Base-by-base conservation (phyloP, 495 filamentous ascomycete species). In the Delitschia confertaspora region DNA sequence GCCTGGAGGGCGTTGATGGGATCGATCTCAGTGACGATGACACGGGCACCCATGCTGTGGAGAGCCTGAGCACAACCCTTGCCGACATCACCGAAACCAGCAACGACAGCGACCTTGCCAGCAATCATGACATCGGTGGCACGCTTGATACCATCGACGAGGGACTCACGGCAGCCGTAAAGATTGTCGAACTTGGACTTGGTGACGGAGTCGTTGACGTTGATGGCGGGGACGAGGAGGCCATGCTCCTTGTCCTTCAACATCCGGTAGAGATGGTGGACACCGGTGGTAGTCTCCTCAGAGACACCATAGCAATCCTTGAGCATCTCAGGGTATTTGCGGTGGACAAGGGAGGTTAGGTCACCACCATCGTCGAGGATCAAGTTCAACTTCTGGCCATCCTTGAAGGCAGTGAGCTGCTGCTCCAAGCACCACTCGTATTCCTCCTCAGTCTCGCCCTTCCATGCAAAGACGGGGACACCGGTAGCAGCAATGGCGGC, bases 181-280 rank as follows among this genome's bases (percentile, higher is more conserved):
- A 96, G 75, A 77, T 98, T 98, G 78, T 98, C 91, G 67, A 98
- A 98, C 75, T 98, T 98, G 70, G 87, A 95, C 82, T 96, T 95
- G 65, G 91, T 95, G 61, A 95, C 88, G 48, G 83, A 85, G 76
- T 95, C 88, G 73, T 98, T 98, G 73, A 98, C 91, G 69, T 98
- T 98, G 80, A 98, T 88, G 65, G 93, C 78, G 45, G 91, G 91
- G 50, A 93, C 83, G 38, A 93, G 82, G 51, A 98, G 86, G 25
- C 61, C 53, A 39, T 62, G 48, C 47, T 58, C 62, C 65, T 79
- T 79, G 65, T 79, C 75, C 80, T 96, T 96, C 65, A 96, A 69
- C 88, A 95, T 95, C 57, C 79, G 74, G 82, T 96, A 98, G 33
- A 98, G 76, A 73, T 98, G 91, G 82, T 98, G 91, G 59, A 98